A percentile compares a stretch with the other conserved stretches of the same genome.
These are phyloP conservation scores for Chaetothyriales sp. DNA, from an alignment of 2,329 filamentous ascomycete genomes.

Conservation along the genomic window DNA sequence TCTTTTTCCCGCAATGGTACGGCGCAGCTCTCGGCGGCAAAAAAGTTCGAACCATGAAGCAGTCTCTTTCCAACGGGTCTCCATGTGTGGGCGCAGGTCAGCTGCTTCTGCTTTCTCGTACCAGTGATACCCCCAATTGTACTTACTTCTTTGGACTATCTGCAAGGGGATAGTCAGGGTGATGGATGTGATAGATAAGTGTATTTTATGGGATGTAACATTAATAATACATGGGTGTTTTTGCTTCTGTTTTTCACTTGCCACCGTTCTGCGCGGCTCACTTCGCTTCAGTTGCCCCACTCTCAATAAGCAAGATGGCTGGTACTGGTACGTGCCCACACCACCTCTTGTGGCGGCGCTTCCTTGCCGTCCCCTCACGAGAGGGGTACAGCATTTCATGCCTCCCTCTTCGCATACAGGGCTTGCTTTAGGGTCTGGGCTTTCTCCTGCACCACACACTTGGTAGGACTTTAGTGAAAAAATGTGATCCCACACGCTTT, in stretches of 20 bases:
- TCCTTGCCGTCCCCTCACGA: neutral
- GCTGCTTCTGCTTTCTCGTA: neutral
- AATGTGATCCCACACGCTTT: neutral
- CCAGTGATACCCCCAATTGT: neutral
- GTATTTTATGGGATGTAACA: neutral
- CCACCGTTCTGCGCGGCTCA: neutral
- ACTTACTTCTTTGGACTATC: neutral
- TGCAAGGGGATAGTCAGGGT: neutral
- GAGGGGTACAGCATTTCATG: neutral
- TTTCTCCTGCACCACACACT: neutral
- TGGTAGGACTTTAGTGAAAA: no score
- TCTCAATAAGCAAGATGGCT: neutral
- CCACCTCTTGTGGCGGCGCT: neutral
- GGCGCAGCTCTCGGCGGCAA: neutral
- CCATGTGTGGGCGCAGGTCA: neutral
- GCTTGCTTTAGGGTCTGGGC: neutral
- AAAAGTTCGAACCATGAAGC: neutral
- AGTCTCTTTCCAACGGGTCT: neutral
- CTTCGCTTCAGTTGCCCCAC: neutral
- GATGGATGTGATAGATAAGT: neutral
- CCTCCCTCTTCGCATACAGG: no score
- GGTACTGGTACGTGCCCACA: neutral
- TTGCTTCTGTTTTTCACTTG: neutral
- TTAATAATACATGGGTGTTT: neutral
- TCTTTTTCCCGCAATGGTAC: neutral